Percentiles rank a stretch among this genome's conserved stretches.
Conservation (phyloP, 306 rosid species). For the Acacia acuminata region DNA sequence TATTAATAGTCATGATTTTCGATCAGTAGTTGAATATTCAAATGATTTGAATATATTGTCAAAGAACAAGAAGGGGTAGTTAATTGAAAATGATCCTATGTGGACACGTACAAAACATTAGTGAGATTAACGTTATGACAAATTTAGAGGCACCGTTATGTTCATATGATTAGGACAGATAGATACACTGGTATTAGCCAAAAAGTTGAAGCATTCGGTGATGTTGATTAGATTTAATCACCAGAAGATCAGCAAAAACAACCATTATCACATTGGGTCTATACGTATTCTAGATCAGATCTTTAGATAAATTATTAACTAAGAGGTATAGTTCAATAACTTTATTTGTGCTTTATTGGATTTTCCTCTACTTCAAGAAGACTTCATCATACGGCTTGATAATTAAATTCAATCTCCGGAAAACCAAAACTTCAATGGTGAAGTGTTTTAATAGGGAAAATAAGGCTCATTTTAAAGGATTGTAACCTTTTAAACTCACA, state of each 20-base stretch:
- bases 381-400: no score
- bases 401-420: no score
- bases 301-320: no score
- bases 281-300: no score
- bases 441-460: neutral
- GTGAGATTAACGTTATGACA: no score
- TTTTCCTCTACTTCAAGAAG: no score
- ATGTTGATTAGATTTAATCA: neutral
- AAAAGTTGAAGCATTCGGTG: neutral
- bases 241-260: neutral
- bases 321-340: no score
- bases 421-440: neutral
- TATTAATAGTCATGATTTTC: neutral
- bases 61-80: neutral
- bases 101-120: neutral
- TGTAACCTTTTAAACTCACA: neutral
- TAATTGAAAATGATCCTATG: neutral
- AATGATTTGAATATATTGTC: constrained; percentile 11
- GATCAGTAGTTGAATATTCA: constrained; percentile 7
- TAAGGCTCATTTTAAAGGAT: neutral
- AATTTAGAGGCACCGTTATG: neutral
- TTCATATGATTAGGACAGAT: neutral
- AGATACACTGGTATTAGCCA: neutral
- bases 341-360: no score
- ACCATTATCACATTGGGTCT: no score